Evolutionary conservation across 208 protist genomes (phyloP).

Genomic region (Leishmania major): DNA sequence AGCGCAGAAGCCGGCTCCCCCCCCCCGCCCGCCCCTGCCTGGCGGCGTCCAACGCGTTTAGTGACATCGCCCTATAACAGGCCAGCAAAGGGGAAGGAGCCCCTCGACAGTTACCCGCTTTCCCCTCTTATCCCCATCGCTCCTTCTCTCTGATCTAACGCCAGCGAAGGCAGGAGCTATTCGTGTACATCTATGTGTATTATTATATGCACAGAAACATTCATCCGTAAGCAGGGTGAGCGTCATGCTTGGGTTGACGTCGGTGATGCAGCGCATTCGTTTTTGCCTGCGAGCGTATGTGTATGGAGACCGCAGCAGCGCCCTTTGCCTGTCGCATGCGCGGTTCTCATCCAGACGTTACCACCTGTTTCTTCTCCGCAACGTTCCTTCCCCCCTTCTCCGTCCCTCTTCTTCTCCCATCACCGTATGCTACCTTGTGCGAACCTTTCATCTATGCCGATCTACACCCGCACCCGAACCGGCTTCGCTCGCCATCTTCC

Average conservation of each 20-base stretch:
- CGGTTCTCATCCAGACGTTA: background rate
- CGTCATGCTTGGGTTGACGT: background rate
- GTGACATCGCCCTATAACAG: background rate
- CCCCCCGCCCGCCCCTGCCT: background rate
- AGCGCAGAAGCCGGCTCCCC: background rate
- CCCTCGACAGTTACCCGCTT: background rate
- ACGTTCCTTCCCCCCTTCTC: background rate
- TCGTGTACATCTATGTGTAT: background rate
- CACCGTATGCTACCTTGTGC: background rate
- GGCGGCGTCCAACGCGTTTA: background rate
- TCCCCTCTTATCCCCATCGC: background rate
- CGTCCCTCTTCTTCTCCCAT: conserved; percentile 8
- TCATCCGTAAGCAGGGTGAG: background rate
- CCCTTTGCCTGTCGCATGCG: background rate
- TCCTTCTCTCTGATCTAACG: background rate
- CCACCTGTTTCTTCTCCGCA: conserved; percentile 13
- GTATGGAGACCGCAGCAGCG: background rate
- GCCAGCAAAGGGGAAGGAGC: background rate
- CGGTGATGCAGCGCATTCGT: background rate
- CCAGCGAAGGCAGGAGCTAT: background rate
- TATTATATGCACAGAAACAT: background rate
- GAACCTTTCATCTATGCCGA: background rate
- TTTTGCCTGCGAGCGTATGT: background rate
- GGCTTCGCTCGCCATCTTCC: background rate
- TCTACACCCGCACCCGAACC: background rate